Conservation (phyloP, 192 early-diverging fungal genomes). For the Linnemannia exigua region DNA sequence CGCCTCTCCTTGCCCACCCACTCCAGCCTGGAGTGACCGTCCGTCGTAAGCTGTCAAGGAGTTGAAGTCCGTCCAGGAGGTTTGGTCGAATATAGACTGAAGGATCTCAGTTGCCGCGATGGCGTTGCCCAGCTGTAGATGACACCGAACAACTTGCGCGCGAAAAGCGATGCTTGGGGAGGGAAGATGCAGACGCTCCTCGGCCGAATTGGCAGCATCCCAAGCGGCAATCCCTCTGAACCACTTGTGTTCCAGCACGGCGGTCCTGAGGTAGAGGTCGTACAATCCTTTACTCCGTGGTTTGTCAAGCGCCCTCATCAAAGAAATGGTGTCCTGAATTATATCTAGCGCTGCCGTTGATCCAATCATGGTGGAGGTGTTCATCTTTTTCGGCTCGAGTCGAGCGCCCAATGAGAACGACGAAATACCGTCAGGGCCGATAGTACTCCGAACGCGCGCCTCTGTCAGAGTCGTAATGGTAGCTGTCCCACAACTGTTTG, state of each 20-base stretch:
- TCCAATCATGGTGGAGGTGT: neutral
- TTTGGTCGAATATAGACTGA: constrained; percentile 9
- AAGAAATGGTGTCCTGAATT: constrained; percentile 19
- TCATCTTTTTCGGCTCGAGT: neutral
- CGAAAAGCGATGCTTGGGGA: neutral
- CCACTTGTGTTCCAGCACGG: constrained; percentile 28
- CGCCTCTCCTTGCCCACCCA: neutral
- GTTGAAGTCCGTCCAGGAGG: neutral
- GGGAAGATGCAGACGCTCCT: neutral
- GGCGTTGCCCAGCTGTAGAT: constrained; percentile 16
- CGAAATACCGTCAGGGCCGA: neutral
- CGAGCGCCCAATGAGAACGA: neutral
- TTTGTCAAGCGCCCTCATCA: constrained; percentile 9
- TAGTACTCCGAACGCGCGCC: neutral
- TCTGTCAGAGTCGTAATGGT: constrained; percentile 14
- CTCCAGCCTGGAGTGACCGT: neutral
- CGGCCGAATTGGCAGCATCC: neutral
- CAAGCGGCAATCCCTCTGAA: constrained; percentile 18
- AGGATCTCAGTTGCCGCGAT: neutral
- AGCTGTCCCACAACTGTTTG: neutral
- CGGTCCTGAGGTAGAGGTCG: constrained; percentile 16
- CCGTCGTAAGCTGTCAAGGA: neutral
- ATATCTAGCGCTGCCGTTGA: neutral
- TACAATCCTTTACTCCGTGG: constrained; percentile 16
- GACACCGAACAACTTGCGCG: constrained; percentile 13